Evolutionary conservation across 441 rosid genomes (phyloP).

Genomic region (Gossypium davidsonii): DNA sequence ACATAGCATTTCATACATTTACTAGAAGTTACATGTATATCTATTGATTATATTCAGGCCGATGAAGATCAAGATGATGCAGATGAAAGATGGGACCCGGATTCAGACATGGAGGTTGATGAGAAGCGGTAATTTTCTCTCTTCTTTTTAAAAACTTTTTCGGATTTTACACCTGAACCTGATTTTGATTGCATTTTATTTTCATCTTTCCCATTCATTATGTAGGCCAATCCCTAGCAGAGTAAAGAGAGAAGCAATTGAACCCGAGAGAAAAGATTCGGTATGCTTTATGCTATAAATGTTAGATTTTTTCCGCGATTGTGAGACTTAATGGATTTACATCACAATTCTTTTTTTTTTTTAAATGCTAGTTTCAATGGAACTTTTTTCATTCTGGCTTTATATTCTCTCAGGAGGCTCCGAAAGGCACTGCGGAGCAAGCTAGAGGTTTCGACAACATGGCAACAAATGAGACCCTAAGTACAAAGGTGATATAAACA

Average conservation of each 20-base stretch:
- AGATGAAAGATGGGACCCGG: conserved; percentile 55
- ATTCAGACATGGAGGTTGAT: conserved; percentile 57
- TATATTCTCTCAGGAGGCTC: conserved; percentile 41
- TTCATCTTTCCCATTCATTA: conserved; percentile 15
- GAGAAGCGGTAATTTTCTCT: conserved; percentile 30
- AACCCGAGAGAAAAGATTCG: conserved; percentile 54
- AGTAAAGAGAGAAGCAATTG: conserved; percentile 68
- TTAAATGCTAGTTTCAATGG: neutral
- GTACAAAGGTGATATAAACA: conserved; percentile 40
- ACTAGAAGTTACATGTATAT: neutral
- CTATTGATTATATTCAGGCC: conserved; percentile 27
- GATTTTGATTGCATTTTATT: neutral
- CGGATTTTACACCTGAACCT: neutral
- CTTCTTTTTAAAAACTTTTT: neutral
- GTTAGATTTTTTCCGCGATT: neutral
- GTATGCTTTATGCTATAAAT: conserved; percentile 27
- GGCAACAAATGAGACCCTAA: conserved; percentile 41
- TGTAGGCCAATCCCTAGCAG: conserved; percentile 62
- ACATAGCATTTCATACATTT: neutral
- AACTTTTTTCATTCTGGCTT: neutral
- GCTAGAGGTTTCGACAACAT: conserved; percentile 43
- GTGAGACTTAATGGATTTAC: neutral
- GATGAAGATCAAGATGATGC: conserved; percentile 58
- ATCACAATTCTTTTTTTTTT: neutral
- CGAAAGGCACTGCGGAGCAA: conserved; percentile 44